Evolutionary conservation across 768 basidiomycete genomes (phyloP), one percentile per base, ranked within the genome.

Genomic region (Naganishia vishniacii): DNA sequence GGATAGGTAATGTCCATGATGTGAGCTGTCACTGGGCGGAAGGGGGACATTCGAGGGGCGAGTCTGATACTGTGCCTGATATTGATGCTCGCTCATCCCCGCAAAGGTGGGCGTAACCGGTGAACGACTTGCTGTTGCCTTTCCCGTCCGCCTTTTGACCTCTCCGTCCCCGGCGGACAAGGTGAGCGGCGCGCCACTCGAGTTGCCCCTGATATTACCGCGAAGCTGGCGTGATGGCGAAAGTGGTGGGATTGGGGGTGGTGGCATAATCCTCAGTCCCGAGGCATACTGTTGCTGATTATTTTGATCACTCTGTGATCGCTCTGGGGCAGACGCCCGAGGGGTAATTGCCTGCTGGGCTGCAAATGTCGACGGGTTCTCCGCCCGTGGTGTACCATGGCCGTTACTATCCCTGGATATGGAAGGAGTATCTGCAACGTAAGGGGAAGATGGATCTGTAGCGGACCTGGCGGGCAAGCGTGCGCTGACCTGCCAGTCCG

Each of bases 201-300:
- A 51, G 37, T 37, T 37, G 53, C 37, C 37, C n/a, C 53, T 56
- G 26, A 13, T 56, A 26, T 37, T 29, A 20, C 16, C 32, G 26
- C 53, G 53, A 4, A 56, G 34, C 9, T 56, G 53, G 25, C 53
- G 53, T n/a, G 53, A 56, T 56, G 53, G 53, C 34, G 53, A 56
- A 16, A 56, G 53, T 40, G 53, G 53, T 25, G 53, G 53, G 18
- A 56, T 56, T 13, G 53, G 53, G 5, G 53, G 53, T 20, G 53
- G 53, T 9, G 37, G 53, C 34, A 56, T 56, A 20, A 20, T 56
- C 37, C 53, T 32, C 23, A 26, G 34, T 23, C 37, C 31, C 32
- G 34, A 34, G 23, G 53, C 15, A 26, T 40, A 40, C 18, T 56
- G 53, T 23, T 56, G 53, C 31, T 56, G 53, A 2, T 16, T n/a